Evolutionary conservation across 179 eudicot species (phyloP), one percentile per base, ranked within the genome.

Genomic region (Nepenthes alata): DNA sequence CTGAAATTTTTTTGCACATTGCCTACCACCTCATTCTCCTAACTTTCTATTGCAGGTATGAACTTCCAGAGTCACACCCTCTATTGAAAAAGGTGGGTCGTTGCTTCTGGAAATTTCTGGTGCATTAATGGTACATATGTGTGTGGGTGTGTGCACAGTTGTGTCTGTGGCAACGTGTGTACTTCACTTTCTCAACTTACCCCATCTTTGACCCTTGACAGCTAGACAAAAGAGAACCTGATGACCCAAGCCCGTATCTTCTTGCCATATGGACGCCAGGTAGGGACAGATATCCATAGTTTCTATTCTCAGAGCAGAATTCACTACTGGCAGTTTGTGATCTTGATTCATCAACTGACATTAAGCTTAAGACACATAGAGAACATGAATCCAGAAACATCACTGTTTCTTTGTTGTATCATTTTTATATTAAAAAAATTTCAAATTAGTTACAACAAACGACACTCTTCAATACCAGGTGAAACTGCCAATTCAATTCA

Each of bases 211-310:
- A 1, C n/a, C 3, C 56, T 48, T 59, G 11, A 34, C 73, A 83
- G 88, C 14, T 83, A 70, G 83, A 83, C 48, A 65, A 67, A 54
- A 59, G 87, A 63, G 87, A 82, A 68, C 76, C 81, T 25, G 87
- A 82, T 77, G 87, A 82, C 57, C 87, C 87, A 62, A 76, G 84
- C 59, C 81, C 81, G 8, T 82, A 82, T 55, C 87, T 82, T 67
- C 78, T 82, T n/a, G 87, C 87, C 37, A 79, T 82, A 67, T 82
- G 87, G 87, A 74, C 78, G 15, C 87, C 87, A 65, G 87, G 87
- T 82, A 76, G 16, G 67, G 53, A n/a, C 4, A 4, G 3, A 52
- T 3, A n/a, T 52, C 12, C 52, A n/a, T 49, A 9, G 11, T 49
- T 49, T 11, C 53, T 49, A 11, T 8, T 25, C 25, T 25, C 25